Base-by-base conservation (phyloP, 2,329 filamentous ascomycete genomes). In the Aspergillus sp. region DNA sequence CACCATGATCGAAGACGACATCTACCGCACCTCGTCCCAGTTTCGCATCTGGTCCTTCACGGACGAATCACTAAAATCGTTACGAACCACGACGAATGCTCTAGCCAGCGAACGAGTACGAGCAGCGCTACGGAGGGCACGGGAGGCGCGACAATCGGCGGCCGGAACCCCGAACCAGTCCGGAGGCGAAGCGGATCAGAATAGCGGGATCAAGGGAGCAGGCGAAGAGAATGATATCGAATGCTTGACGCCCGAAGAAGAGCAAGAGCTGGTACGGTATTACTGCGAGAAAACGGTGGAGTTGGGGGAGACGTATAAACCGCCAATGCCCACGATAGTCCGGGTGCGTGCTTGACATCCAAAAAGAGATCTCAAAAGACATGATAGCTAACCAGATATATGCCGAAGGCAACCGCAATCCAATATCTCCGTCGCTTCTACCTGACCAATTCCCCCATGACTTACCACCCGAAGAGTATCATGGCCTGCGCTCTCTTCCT, bases 351-450 rank as follows among this genome's bases (percentile, higher is more conserved):
- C 56, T 57, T 27, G 9, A 33, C 28, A 61, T 62, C 55, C 47
- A 29, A 4, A 42, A n/a, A 9, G 26, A 28, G 36, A 6, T 7
- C n/a, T n/a, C 10, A 3, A 36, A 7, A 19, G 19, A 39, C 12
- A 39, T 40, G 33, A 44, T 46, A 35, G 44, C 35, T 47, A 9
- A 42, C 19, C 32, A 32, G 29, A 41, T 12, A 32, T 40, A 4
- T 43, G 19, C 30, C 33, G 48, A 44, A 81, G 77, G 82, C 85
- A 28, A 95, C 90, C 5, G 88, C 88, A 3, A 86, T 91, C 51
- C 82, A 94, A 61, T 96, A 94, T 65, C 78, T 98, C 50, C 86
- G 88, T 47, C 86, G 93, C 48, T 97, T 98, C 76, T 98, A 97
- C 72, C 79, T 95, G 34, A 91, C 86, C 61, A 95, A 97, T 70